Evolutionary conservation across 208 protist species (phyloP), one percentile per base, ranked within the genome.

Genomic region (Crithidia sp.): DNA sequence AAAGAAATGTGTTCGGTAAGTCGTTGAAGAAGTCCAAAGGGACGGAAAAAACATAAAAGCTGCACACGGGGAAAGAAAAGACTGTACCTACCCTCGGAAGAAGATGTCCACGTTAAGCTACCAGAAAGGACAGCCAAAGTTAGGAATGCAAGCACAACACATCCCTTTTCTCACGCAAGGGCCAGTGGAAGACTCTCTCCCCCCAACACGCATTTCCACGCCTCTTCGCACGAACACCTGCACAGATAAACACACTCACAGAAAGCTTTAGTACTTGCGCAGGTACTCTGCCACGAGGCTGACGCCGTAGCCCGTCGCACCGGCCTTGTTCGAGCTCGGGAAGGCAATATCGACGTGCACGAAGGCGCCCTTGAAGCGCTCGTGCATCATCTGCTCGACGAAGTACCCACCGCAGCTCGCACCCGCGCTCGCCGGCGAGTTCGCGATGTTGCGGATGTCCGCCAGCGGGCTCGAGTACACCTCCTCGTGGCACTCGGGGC

Each of bases 331-430:
- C 56, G 86, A 93, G 49, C 74, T 71, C 6, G 93, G 93, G 61
- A 81, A 92, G 36, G 93, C 93, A 62, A 97, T 83, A 81, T 97
- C 93, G 3, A 97, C 87, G 78, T 97, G 93, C 17, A 95, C 73
- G 66, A 85, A 89, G 39, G 73, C 73, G 7, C 90, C 92, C 50
- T 71, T 91, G 67, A 91, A 97, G 53, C 85, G 76, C 57, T 81
- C 69, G 71, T 77, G 82, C 40, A 91, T 37, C 47, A 93, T 79
- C 52, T 68, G 55, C 59, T 93, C 86, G 19, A 97, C 77, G 74
- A 97, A 97, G 62, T 90, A 84, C 7, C 91, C 93, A 19, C 77
- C 93, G 77, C 88, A 93, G 43, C 86, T 91, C 13, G 90, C 82
- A 14, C 87, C 83, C 2, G 85, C 90, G 71, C 92, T 91, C 28